phyloP scores from a whole-genome alignment of 129 eudicot genomes.

The Flaveria robusta region DNA sequence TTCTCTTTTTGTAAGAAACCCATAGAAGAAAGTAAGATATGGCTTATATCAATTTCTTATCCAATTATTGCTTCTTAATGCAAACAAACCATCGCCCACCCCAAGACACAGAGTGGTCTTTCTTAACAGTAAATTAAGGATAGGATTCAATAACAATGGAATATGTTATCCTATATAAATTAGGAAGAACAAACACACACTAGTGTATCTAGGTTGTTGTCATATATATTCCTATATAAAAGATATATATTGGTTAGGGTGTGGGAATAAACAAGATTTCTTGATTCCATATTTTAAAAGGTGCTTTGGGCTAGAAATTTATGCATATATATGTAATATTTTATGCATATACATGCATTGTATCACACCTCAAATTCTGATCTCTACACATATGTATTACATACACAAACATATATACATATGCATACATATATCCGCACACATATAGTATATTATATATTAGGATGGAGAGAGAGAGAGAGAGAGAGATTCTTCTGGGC shows the following conservation, averaged over 20 bases:
- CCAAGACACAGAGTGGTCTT: background rate
- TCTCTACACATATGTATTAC: background rate
- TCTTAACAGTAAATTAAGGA: conserved; percentile 15
- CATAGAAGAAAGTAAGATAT: conserved; percentile 27
- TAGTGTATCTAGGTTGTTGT: conserved; percentile 13
- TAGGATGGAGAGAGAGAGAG: too few species aligned
- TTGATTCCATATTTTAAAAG: conserved; percentile 29
- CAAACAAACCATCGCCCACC: background rate
- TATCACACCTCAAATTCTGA: background rate
- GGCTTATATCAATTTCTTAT: conserved; percentile 22
- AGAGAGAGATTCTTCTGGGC: too few species aligned
- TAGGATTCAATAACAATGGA: conserved; percentile 15
- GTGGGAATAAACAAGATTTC: conserved; percentile 11
- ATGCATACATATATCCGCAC: background rate
- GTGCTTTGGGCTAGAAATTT: conserved; percentile 21
- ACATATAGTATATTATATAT: background rate
- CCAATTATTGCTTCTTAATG: conserved; percentile 13
- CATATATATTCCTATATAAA: background rate
- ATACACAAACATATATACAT: background rate
- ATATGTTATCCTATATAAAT: conserved; percentile 25
- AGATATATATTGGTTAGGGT: too few species aligned
- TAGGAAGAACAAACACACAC: conserved; percentile 16
- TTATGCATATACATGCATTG: conserved; percentile 22
- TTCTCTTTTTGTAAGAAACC: conserved; percentile 29
- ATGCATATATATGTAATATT: background rate